A percentile compares a stretch with the other conserved stretches of the same genome.
Evolutionary conservation across 129 eudicot species (phyloP).

Genomic region (Calendula officinalis): DNA sequence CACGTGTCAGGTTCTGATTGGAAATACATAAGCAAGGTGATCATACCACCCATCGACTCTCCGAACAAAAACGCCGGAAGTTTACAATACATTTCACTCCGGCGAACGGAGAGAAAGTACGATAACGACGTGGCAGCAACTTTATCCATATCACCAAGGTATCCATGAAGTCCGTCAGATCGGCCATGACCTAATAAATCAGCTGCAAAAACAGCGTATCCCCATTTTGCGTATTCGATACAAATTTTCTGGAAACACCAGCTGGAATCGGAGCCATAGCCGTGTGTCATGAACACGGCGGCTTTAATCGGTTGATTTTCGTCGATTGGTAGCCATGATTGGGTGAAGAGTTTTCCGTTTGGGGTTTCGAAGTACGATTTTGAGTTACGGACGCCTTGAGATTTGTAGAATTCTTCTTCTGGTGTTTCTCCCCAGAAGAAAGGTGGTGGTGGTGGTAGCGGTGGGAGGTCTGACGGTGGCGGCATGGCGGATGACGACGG

Average conservation of each 20-base stretch:
- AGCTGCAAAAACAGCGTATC: conserved; percentile 81
- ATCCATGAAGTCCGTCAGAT: conserved; percentile 66
- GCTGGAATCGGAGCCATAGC: conserved; percentile 74
- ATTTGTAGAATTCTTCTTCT: conserved; percentile 65
- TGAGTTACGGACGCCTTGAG: conserved; percentile 58
- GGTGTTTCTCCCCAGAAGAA: conserved; percentile 83
- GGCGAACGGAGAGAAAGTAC: conserved; percentile 44
- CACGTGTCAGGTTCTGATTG: conserved; percentile 64
- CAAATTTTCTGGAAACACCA: conserved; percentile 84
- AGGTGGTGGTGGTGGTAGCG: conserved; percentile 34
- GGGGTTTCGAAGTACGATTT: conserved; percentile 64
- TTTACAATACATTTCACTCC: conserved; percentile 46
- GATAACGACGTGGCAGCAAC: conserved; percentile 48
- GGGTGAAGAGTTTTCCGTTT: conserved; percentile 65
- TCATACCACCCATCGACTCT: conserved; percentile 74
- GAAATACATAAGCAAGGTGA: conserved; percentile 66
- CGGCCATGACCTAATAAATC: conserved; percentile 82
- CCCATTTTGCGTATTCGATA: conserved; percentile 74
- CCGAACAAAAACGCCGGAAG: conserved; percentile 78
- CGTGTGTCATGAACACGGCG: conserved; percentile 71
- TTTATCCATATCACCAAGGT: conserved; percentile 62
- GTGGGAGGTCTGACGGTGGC: conserved; percentile 26
- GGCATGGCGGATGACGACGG: conserved; percentile 22
- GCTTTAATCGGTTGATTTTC: conserved; percentile 43
- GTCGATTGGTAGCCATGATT: conserved; percentile 58